These are phyloP conservation scores for Trichoderma guizhouense DNA, from an alignment of 2,329 filamentous ascomycete genomes.

Conservation along the genomic window DNA sequence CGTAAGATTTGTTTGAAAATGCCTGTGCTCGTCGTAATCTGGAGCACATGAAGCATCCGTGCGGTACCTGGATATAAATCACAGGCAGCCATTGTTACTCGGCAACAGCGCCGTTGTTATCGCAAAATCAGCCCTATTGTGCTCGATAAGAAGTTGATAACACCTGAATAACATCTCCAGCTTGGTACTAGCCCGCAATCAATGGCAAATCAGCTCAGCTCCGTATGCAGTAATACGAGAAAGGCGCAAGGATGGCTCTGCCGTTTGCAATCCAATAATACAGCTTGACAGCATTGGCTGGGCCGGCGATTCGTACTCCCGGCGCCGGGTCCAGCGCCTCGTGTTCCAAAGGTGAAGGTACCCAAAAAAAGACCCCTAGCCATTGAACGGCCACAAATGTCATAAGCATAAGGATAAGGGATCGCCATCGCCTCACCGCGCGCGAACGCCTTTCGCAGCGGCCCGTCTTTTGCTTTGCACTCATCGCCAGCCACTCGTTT, in stretches of 20 bases:
- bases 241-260: neutral
- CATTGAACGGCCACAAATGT: slow-evolving; percentile 17
- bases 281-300: neutral
- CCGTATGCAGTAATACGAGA: slow-evolving; percentile 12
- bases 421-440: slow-evolving; percentile 19
- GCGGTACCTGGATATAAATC: neutral
- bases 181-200: slow-evolving; percentile 5
- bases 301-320: slow-evolving; percentile 21
- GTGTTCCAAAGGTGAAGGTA: slow-evolving; percentile 8
- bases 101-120: neutral
- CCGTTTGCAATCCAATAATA: neutral
- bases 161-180: slow-evolving; percentile 1
- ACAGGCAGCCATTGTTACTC: neutral
- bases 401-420: slow-evolving; percentile 16
- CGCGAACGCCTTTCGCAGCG: slow-evolving; percentile 16
- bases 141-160: neutral
- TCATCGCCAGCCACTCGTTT: slow-evolving; percentile 21
- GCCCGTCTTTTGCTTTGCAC: neutral
- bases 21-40: neutral
- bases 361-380: slow-evolving; percentile 7
- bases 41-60: neutral
- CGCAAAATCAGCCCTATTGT: neutral
- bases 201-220: neutral
- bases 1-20: neutral
- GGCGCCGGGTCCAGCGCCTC: slow-evolving; percentile 16